Conservation (phyloP, 2,329 filamentous ascomycete genomes). For the Fusarium chaquense region DNA sequence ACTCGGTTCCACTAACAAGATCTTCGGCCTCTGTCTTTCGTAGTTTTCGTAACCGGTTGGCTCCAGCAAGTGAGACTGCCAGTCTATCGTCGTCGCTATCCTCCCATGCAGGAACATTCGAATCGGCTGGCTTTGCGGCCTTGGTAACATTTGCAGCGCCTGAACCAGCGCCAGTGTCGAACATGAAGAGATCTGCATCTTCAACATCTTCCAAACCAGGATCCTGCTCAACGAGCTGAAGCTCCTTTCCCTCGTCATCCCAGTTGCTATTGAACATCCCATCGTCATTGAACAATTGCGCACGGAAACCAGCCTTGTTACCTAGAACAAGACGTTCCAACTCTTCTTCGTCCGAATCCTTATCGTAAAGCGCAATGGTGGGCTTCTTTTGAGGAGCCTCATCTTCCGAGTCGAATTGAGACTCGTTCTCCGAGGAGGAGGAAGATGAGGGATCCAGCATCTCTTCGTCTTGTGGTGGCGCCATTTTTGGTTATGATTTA, state of each 20-base stretch:
- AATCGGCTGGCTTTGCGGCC: constrained; percentile 42
- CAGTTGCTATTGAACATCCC: constrained; percentile 51
- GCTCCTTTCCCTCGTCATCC: constrained; percentile 53
- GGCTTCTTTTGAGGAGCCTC: constrained; percentile 47
- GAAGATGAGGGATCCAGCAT: constrained; percentile 46
- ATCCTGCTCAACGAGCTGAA: constrained; percentile 58
- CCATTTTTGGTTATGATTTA: constrained; percentile 48
- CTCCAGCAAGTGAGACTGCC: constrained; percentile 82
- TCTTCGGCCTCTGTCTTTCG: constrained; percentile 86
- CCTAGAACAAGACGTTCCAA: constrained; percentile 91
- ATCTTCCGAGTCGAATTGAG: constrained; percentile 49
- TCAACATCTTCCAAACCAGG: constrained; percentile 71
- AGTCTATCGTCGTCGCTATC: constrained; percentile 96
- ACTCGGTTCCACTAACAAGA: constrained; percentile 86
- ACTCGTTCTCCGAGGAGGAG: constrained; percentile 49
- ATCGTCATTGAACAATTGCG: constrained; percentile 74
- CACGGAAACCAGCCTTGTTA: constrained; percentile 83
- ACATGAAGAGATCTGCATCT: constrained; percentile 87
- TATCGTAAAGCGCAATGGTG: constrained; percentile 62
- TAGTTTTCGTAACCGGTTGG: constrained; percentile 83
- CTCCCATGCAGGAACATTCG: constrained; percentile 78
- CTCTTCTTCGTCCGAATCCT: constrained; percentile 86
- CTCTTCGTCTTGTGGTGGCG: constrained; percentile 49
- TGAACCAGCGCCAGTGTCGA: constrained; percentile 72
- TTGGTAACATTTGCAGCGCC: constrained; percentile 52